Conservation (phyloP, 345 rosid genomes). For the Lumnitzera racemosa region DNA sequence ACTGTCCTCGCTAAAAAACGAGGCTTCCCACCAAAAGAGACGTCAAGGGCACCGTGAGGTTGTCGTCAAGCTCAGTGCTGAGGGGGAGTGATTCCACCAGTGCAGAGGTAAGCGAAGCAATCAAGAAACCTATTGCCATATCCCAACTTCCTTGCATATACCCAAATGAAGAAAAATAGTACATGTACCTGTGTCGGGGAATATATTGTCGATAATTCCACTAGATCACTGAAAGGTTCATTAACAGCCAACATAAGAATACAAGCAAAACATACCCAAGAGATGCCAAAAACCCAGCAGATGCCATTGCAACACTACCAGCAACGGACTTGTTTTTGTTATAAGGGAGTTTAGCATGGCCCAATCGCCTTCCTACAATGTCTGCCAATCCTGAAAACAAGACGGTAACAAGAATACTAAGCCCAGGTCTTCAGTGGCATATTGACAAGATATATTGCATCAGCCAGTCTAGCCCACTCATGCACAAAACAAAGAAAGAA, state of each 20-base stretch:
- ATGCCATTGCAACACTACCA: constrained; percentile 77
- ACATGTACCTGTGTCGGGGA: constrained; percentile 46
- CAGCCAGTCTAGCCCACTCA: background rate
- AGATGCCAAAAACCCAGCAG: constrained; percentile 65
- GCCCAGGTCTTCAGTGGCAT: background rate
- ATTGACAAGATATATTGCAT: background rate
- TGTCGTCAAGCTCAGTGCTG: constrained; percentile 77
- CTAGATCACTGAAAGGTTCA: background rate
- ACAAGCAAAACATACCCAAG: constrained; percentile 33
- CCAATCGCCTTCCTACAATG: constrained; percentile 70
- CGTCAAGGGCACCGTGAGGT: constrained; percentile 71
- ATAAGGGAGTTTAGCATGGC: constrained; percentile 64
- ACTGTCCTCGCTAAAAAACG: constrained; percentile 16
- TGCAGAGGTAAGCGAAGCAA: constrained; percentile 63
- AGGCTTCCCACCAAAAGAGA: constrained; percentile 53
- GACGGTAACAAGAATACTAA: background rate
- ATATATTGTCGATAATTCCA: constrained; percentile 7
- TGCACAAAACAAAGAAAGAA: background rate
- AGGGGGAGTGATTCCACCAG: constrained; percentile 82
- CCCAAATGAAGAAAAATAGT: constrained; percentile 63
- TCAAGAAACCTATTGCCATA: constrained; percentile 50
- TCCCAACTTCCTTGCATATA: constrained; percentile 39
- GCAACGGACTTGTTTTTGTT: constrained; percentile 72
- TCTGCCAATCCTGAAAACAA: constrained; percentile 70
- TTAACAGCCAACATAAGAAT: background rate